Base-by-base conservation (phyloP, 1,284 basidiomycete genomes). In the Leccinum pallidistipes region DNA sequence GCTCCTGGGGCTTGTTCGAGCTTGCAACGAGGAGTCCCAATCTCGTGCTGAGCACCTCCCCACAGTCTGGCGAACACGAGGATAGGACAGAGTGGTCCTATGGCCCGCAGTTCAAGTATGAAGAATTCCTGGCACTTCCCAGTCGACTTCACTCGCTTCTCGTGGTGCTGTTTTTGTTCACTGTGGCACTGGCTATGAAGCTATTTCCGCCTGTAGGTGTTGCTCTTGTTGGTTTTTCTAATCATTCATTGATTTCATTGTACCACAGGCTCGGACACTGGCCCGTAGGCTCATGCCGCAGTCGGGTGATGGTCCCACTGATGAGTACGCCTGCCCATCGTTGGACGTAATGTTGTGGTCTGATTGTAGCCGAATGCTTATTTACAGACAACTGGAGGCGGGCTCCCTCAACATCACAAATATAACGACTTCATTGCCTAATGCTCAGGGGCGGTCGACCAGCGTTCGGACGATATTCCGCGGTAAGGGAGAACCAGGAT, bases 401-500 rank as follows among this genome's bases (percentile, higher is more conserved):
- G 91, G 91, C 1, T 83, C 72, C 63, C 69, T 91, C 60, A 74
- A 78, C 31, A 74, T 83, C 24, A 86, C 82, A 31, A 90, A 89
- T 67, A 74, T 90, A 53, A 84, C 86, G 7, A 74, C 77, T 36
- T 78, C 82, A 24, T 71, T 78, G 55, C 69, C 77, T 3, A 71
- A 78, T 16, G 75, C 80, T 7, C 70, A 78, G 4, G 71, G 76
- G 2, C 80, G 80, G 5, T 77, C 81, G 18, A 76, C 84, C n/a
- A 78, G 82, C 55, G 83, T 89, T 32, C 86, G 88, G 65, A 86
- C 81, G 1, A 81, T 83, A 38, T 75, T 87, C 57, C 78, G 74
- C 56, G 88, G 85, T 1, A 79, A 85, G 50, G 91, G 91, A n/a
- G 92, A 95, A 70, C 90, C 92, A 4, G 92, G 93, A 3, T 94